phyloP scores from a whole-genome alignment of 2,329 filamentous ascomycete species.

The Penicillium sp. region DNA sequence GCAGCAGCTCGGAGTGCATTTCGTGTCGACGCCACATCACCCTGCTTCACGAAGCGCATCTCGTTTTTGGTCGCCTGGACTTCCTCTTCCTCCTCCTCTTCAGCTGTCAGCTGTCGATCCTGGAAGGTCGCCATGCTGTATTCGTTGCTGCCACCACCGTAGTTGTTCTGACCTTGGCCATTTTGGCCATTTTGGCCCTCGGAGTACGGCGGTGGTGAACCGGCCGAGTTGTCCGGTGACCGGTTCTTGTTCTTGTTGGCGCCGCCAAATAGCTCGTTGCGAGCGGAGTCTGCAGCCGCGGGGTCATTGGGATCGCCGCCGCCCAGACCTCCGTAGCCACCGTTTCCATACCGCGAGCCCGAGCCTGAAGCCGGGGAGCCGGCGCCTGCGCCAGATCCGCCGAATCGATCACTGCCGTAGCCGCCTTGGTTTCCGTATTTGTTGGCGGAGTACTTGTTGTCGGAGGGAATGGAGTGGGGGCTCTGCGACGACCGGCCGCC shows the following conservation, averaged over 20 bases:
- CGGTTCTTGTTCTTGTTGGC: conserved; percentile 43
- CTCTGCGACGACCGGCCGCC: conserved; percentile 24
- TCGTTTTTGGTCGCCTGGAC: conserved; percentile 70
- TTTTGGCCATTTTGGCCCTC: conserved; percentile 19
- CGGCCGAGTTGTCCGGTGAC: conserved; percentile 45
- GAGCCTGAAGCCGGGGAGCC: conserved; percentile 32
- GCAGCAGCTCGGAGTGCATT: conserved; percentile 68
- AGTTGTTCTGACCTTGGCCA: conserved; percentile 19
- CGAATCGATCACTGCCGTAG: conserved; percentile 55
- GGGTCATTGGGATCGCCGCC: conserved; percentile 50
- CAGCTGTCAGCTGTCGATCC: conserved; percentile 74
- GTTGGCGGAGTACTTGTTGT: conserved; percentile 39
- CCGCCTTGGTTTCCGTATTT: conserved; percentile 47
- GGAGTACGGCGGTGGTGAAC: conserved; percentile 34
- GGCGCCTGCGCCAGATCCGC: conserved; percentile 35
- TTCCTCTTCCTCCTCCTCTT: conserved; percentile 73
- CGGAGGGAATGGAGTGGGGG: conserved; percentile 31
- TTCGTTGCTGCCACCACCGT: conserved; percentile 37
- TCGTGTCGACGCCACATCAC: conserved; percentile 69
- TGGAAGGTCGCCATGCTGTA: conserved; percentile 52
- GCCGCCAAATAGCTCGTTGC: conserved; percentile 59
- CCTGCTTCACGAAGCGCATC: conserved; percentile 72
- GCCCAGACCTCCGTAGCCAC: conserved; percentile 58
- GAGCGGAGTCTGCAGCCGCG: conserved; percentile 50
- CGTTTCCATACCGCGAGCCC: conserved; percentile 47